These are phyloP conservation scores for Hypoxylon sp. DNA, from an alignment of 2,329 filamentous ascomycete species.

Conservation along the genomic window DNA sequence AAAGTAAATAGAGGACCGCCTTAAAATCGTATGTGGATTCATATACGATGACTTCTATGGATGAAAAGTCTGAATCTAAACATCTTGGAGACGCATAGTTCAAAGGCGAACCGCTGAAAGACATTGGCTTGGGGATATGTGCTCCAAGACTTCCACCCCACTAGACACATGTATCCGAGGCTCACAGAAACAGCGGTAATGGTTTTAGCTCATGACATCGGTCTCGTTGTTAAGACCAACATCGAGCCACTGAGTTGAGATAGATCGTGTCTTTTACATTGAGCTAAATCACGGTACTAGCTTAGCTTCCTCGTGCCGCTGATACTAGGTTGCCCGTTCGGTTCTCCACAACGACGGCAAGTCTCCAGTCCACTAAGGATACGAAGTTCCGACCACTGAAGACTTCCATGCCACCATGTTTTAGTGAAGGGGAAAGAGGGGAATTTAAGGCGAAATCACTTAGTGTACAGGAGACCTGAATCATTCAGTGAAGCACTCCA, in stretches of 20 bases:
- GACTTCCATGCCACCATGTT: not conserved
- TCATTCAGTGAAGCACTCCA: not conserved
- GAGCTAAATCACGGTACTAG: not conserved
- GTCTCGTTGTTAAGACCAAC: not conserved
- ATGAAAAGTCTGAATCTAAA: not conserved
- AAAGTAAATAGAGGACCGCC: not conserved
- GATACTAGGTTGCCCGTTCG: not conserved
- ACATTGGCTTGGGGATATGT: not conserved
- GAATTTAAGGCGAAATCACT: not conserved
- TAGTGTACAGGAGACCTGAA: not conserved
- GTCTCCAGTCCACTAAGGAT: not conserved
- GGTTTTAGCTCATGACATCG: not conserved
- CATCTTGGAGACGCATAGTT: not conserved
- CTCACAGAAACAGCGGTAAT: not conserved
- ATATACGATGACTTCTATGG: not conserved
- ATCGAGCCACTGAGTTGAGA: not conserved
- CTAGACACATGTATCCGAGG: not conserved
- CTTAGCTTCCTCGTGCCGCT: not conserved
- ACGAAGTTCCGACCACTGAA: not conserved
- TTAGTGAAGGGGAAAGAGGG: not conserved
- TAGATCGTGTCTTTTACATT: not conserved
- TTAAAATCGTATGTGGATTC: not conserved
- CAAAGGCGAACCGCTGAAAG: not conserved
- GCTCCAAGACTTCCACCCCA: conserved; percentile 1
- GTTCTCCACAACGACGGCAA: not conserved